phyloP scores from a whole-genome alignment of 2,329 filamentous ascomycete genomes.

The Penicillium sp. region DNA sequence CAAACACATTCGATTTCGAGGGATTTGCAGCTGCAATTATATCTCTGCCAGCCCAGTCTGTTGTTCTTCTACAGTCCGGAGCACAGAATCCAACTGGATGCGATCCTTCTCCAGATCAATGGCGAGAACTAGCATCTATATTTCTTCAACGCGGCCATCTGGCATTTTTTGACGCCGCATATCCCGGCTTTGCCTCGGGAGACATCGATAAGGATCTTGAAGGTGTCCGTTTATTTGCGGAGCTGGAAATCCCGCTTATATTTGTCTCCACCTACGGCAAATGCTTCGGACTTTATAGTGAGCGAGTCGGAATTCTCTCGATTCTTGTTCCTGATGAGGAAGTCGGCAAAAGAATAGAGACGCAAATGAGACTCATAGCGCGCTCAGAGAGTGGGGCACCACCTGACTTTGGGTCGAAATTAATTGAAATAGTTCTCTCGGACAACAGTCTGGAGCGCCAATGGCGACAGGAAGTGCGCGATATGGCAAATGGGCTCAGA shows the following conservation, averaged over 20 bases:
- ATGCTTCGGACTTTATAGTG: slow-evolving; percentile 20
- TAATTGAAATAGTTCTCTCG: slow-evolving; percentile 12
- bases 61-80: slow-evolving; percentile 16
- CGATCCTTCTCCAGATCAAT: slow-evolving; percentile 18
- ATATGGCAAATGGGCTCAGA: slow-evolving; percentile 14
- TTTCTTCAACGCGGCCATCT: slow-evolving; percentile 15
- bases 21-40: slow-evolving; percentile 5
- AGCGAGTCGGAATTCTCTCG: slow-evolving; percentile 16
- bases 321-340: slow-evolving; percentile 14
- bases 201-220: slow-evolving; percentile 16
- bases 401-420: slow-evolving; percentile 17
- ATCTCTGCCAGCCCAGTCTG: slow-evolving; percentile 15
- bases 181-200: slow-evolving; percentile 19
- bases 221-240: slow-evolving; percentile 15
- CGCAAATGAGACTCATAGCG: slow-evolving; percentile 10
- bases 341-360: slow-evolving; percentile 8
- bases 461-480: slow-evolving; percentile 15
- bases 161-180: slow-evolving; percentile 21
- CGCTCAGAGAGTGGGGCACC: slow-evolving; percentile 14
- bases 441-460: slow-evolving; percentile 11
- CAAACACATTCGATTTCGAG: slow-evolving; percentile 15
- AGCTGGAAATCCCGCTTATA: slow-evolving; percentile 14
- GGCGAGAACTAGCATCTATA: slow-evolving; percentile 11
- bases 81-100: slow-evolving; percentile 22
- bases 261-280: slow-evolving; percentile 19